These are phyloP conservation scores for Pulicaria dysenterica DNA, from an alignment of 129 eudicot genomes.

Conservation along the genomic window DNA sequence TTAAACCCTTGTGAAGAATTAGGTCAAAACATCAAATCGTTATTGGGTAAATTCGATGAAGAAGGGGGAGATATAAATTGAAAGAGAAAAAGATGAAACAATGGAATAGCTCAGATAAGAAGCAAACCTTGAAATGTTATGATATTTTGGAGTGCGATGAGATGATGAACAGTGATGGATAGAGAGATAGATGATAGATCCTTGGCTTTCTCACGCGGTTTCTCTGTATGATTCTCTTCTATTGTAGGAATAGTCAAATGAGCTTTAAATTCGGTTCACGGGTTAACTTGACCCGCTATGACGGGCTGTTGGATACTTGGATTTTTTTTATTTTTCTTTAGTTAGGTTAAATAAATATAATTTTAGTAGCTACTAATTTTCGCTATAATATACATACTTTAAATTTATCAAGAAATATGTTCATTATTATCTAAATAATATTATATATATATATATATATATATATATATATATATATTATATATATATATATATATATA, in stretches of 20 bases:
- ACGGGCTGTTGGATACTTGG: not conserved
- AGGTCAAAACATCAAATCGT: not conserved
- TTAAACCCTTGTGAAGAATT: not conserved
- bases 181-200: conserved; percentile 11
- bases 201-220: conserved; percentile 38
- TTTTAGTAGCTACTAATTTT: too few species aligned
- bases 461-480: too few species aligned
- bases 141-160: not conserved
- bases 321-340: too few species aligned
- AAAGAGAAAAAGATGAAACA: not conserved
- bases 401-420: too few species aligned
- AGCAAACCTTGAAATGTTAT: conserved; percentile 18
- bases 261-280: conserved; percentile 12
- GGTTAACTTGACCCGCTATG: conserved; percentile 16
- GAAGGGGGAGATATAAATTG: not conserved
- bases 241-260: conserved; percentile 18
- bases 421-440: too few species aligned
- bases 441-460: too few species aligned
- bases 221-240: conserved; percentile 22
- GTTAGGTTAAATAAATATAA: too few species aligned
- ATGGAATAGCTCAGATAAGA: not conserved
- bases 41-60: too few species aligned
- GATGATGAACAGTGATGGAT: conserved; percentile 27
- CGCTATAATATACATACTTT: too few species aligned
- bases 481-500: too few species aligned